These are phyloP conservation scores for Remersonia thermophila DNA, from an alignment of 2,329 filamentous ascomycete species.

Conservation along the genomic window DNA sequence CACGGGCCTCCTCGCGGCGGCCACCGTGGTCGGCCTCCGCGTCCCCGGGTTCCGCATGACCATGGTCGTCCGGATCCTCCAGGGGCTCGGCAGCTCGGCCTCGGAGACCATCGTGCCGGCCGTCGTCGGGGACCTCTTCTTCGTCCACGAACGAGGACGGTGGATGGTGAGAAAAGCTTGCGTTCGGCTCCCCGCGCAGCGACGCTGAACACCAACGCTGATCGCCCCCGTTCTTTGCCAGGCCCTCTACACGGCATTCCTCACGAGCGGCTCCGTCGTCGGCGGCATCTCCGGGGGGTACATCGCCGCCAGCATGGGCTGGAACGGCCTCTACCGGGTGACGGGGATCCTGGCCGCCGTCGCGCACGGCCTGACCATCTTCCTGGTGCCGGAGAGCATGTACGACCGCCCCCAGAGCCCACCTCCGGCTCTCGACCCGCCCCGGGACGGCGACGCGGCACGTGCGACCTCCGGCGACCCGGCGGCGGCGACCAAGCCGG, in stretches of 20 bases:
- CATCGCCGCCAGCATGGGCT: constrained; percentile 22
- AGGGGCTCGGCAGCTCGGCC: constrained; percentile 23
- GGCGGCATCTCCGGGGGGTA: constrained; percentile 27
- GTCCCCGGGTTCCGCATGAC: constrained; percentile 14
- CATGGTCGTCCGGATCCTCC: constrained; percentile 21
- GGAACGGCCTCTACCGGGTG: constrained; percentile 24
- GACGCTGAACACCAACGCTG: not conserved
- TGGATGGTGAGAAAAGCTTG: constrained; percentile 19
- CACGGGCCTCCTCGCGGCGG: constrained; percentile 13
- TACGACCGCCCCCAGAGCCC: constrained; percentile 18
- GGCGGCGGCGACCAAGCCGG: too few species aligned
- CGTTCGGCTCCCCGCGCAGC: too few species aligned
- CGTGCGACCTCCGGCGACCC: too few species aligned
- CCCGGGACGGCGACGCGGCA: too few species aligned
- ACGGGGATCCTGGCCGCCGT: constrained; percentile 17
- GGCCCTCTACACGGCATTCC: constrained; percentile 24
- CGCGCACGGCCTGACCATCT: constrained; percentile 16
- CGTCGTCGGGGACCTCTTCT: constrained; percentile 25
- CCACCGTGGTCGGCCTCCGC: constrained; percentile 18
- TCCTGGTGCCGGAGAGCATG: constrained; percentile 26
- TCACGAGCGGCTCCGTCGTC: constrained; percentile 21
- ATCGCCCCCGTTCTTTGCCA: not conserved
- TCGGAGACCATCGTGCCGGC: constrained; percentile 25
- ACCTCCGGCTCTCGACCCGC: constrained; percentile 1
- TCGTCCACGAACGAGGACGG: constrained; percentile 23